phyloP scores from a whole-genome alignment of 305 asterid species.

The Euphrasia arctica region DNA sequence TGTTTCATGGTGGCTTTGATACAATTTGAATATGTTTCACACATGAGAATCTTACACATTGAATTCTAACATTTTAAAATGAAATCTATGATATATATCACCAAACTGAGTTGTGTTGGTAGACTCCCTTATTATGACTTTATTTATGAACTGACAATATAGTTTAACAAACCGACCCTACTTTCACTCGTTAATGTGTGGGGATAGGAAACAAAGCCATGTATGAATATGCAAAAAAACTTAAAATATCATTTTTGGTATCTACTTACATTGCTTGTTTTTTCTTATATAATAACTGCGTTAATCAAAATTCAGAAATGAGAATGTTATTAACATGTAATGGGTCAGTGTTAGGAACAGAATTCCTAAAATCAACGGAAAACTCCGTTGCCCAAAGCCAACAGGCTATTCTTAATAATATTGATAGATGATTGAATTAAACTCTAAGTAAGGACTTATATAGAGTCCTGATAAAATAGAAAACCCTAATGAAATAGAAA shows the following conservation, averaged over 20 bases:
- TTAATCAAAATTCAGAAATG: not conserved
- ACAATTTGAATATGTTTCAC: too few species aligned
- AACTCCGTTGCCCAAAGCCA: too few species aligned
- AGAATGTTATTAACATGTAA: not conserved
- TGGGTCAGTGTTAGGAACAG: not conserved
- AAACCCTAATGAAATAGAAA: too few species aligned
- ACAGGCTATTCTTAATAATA: too few species aligned
- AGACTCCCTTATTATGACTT: not conserved
- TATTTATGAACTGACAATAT: slow-evolving; percentile 3
- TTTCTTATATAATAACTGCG: not conserved
- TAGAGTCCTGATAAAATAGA: too few species aligned
- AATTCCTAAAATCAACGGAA: too few species aligned
- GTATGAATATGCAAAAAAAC: not conserved
- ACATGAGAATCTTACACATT: too few species aligned
- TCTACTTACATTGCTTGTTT: not conserved
- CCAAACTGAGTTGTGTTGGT: too few species aligned
- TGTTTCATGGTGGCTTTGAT: too few species aligned
- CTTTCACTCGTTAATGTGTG: slow-evolving; percentile 8
- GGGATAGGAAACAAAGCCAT: not conserved
- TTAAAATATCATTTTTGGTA: not conserved
- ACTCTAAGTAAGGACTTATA: too few species aligned
- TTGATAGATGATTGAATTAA: too few species aligned
- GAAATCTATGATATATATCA: not conserved
- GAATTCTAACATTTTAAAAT: too few species aligned
- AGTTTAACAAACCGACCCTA: not conserved